Evolutionary conservation across 495 filamentous ascomycete species (phyloP).

Genomic region (Lepidopterella palustris): DNA sequence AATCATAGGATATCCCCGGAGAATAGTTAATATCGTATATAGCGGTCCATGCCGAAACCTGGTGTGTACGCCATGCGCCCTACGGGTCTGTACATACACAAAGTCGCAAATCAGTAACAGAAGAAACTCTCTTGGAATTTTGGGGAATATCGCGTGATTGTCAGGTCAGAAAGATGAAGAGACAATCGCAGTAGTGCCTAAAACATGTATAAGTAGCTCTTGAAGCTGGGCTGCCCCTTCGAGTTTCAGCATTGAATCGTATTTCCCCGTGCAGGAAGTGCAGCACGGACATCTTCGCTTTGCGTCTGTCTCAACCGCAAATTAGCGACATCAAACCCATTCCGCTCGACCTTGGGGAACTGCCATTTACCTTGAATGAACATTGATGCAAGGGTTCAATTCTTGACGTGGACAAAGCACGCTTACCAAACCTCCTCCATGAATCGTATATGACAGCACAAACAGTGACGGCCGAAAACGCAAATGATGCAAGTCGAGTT

Average conservation of each 20-base stretch:
- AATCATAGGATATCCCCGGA: neutral
- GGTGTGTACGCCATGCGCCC: neutral
- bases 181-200: neutral
- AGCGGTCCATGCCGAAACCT: neutral
- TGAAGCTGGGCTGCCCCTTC: slow-evolving; percentile 2
- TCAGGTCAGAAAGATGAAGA: slow-evolving; percentile 7
- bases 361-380: neutral
- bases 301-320: neutral
- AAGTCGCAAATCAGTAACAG: neutral
- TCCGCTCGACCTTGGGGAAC: neutral
- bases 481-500: neutral
- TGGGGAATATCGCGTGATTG: slow-evolving; percentile 8
- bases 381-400: neutral
- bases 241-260: slow-evolving; percentile 8
- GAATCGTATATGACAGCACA: neutral
- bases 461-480: neutral
- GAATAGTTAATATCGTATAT: neutral
- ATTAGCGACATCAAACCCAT: neutral
- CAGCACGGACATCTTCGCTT: slow-evolving; percentile 5
- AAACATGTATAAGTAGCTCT: slow-evolving; percentile 5
- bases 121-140: neutral
- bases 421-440: neutral
- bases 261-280: neutral
- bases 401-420: neutral
- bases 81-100: slow-evolving; percentile 1